Evolutionary conservation across 306 rosid genomes (phyloP).

Genomic region (Prunus padus): DNA sequence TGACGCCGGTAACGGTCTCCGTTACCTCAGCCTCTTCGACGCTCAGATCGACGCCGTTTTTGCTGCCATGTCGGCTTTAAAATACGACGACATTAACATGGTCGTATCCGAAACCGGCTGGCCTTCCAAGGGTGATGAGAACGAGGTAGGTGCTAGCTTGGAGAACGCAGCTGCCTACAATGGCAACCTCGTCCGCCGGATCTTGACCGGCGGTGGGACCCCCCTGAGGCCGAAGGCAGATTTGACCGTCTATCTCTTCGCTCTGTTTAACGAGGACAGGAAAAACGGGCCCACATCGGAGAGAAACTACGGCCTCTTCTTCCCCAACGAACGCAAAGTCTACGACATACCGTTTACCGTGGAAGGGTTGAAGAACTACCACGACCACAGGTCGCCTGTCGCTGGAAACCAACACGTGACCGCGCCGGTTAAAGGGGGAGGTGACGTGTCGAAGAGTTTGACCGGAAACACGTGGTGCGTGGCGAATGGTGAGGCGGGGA

Average conservation of each 20-base stretch:
- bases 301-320: constrained; percentile 82
- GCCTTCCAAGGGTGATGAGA: constrained; percentile 82
- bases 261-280: constrained; percentile 80
- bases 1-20: constrained; percentile 77
- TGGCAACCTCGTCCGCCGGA: constrained; percentile 81
- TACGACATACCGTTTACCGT: constrained; percentile 69
- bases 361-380: constrained; percentile 48
- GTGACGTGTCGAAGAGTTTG: constrained; percentile 67
- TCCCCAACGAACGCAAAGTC: constrained; percentile 62
- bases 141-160: constrained; percentile 74
- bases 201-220: constrained; percentile 69
- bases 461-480: constrained; percentile 88
- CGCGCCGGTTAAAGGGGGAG: constrained; percentile 31
- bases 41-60: constrained; percentile 98
- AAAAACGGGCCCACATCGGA: constrained; percentile 84
- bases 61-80: constrained; percentile 63
- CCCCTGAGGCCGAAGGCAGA: constrained; percentile 75
- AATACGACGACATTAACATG: constrained; percentile 61
- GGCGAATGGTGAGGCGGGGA: constrained; percentile 65
- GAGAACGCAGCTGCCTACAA: constrained; percentile 89
- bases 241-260: constrained; percentile 85
- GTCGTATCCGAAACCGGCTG: constrained; percentile 89
- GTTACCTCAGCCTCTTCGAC: constrained; percentile 74
- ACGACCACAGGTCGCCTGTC: constrained; percentile 34
- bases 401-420: constrained; percentile 14